Base-by-base conservation (phyloP, 768 basidiomycete species). In the Boletus subparvulus region DNA sequence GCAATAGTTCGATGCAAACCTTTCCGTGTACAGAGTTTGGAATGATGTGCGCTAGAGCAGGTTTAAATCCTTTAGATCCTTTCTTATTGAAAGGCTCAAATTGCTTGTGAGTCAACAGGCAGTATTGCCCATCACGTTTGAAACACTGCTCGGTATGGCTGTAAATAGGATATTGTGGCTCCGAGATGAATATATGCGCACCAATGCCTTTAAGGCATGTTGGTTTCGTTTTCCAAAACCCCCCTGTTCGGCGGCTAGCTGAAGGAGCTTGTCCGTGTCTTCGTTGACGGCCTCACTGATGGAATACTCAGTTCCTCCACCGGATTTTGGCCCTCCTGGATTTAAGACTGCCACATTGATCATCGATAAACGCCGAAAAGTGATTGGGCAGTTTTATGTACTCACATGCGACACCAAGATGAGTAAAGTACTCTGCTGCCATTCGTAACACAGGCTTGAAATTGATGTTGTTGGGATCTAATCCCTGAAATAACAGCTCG, bases 341-440 rank as follows among this genome's bases (percentile, higher is more conserved):
- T n/a, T 55, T 28, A 47, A 43, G 35, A 57, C 53, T 57, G 35
- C 28, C 41, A 1, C 10, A 21, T 56, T 35, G 17, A 43, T 42
- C 4, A 30, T 26, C 17, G 6, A 36, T 24, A 26, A n/a, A 39
- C 6, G 3, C 32, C 13, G 24, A 7, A 19, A 39, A 14, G 35
- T 1, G 16, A 47, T n/a, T 10, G 28, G 16, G 24, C 4, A 30
- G 8, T 21, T 37, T 30, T n/a, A n/a, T n/a, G n/a, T 32, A 24
- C 56, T 56, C 3, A 44, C 47, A 37, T 13, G 41, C 54, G 19
- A 56, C 13, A 47, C 56, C 46, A 37, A 58, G 46, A 32, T 48
- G 41, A 14, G 33, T 56, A 16, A 58, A 48, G 35, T 41, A 44
- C 11, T 56, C 54, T 0, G 13, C 35, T n/a, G 54, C 35, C 54